Percentiles rank a stretch among this genome's conserved stretches.
phyloP scores from a whole-genome alignment of 805 yeast genomes.

The Schwanniomyces polymorphus region DNA sequence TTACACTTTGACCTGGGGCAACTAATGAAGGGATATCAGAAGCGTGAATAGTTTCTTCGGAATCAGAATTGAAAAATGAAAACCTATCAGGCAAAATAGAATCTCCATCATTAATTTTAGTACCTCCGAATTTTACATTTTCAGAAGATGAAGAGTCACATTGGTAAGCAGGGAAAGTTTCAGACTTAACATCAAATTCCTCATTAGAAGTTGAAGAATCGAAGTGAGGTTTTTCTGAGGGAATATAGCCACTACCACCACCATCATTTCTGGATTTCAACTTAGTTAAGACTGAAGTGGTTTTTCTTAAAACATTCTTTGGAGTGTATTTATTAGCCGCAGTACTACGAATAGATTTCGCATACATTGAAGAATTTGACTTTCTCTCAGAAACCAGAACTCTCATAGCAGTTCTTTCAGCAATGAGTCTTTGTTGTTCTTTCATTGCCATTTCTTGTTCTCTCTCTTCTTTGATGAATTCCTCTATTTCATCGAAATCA shows the following conservation, averaged over 20 bases:
- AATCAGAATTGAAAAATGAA: constrained; percentile 76
- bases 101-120: constrained; percentile 29
- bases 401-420: constrained; percentile 18
- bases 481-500: constrained; percentile 88
- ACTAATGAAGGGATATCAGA: constrained; percentile 81
- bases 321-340: constrained; percentile 71
- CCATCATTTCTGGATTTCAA: constrained; percentile 5
- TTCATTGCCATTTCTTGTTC: constrained; percentile 37
- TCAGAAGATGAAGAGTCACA: constrained; percentile 24
- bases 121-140: constrained; percentile 41
- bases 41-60: constrained; percentile 87
- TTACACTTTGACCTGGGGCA: constrained; percentile 60
- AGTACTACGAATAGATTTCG: constrained; percentile 30
- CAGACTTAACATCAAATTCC: constrained; percentile 11
- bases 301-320: constrained; percentile 26
- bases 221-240: constrained; percentile 11
- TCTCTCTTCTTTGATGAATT: constrained; percentile 64
- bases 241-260: constrained; percentile 1
- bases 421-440: constrained; percentile 24
- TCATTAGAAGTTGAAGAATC: constrained; percentile 23
- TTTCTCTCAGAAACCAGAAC: constrained; percentile 10
- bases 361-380: constrained; percentile 7
- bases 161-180: constrained; percentile 5
- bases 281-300: constrained; percentile 4
- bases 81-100: constrained; percentile 65